Percentiles rank a stretch among this genome's conserved stretches.
These are phyloP conservation scores for Aspergillus asperescens DNA, from an alignment of 495 filamentous ascomycete genomes.

Conservation along the genomic window DNA sequence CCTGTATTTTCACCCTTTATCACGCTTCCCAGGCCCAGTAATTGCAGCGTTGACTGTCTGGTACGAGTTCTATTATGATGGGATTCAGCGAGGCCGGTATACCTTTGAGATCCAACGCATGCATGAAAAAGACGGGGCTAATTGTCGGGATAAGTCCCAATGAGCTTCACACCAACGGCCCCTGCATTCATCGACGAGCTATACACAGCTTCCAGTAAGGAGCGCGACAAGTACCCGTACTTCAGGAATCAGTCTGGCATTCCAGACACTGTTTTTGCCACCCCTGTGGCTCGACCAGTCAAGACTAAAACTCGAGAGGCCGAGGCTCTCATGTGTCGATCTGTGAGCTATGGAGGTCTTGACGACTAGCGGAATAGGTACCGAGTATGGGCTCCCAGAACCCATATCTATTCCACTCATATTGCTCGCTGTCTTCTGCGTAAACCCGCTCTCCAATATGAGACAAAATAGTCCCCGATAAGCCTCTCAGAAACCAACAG, in stretches of 20 bases:
- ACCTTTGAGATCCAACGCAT: slow-evolving; percentile 32
- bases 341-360: too few species aligned
- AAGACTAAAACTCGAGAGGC: too few species aligned
- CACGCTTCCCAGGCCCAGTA: slow-evolving; percentile 42
- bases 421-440: too few species aligned
- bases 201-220: background rate
- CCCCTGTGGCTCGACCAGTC: too few species aligned
- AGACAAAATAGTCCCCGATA: background rate
- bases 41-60: slow-evolving; percentile 42
- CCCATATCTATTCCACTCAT: too few species aligned
- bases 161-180: background rate
- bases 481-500: background rate
- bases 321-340: too few species aligned
- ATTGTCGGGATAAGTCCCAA: slow-evolving; percentile 4
- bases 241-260: background rate
- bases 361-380: too few species aligned
- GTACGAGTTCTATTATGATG: slow-evolving; percentile 48
- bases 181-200: background rate
- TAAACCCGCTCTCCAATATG: too few species aligned
- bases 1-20: slow-evolving; percentile 38
- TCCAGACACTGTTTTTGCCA: background rate
- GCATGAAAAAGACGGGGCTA: slow-evolving; percentile 35
- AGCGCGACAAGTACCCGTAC: background rate
- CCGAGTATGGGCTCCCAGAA: too few species aligned
- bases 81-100: slow-evolving; percentile 27